A percentile compares a stretch with the other conserved stretches of the same genome.
Conservation (phyloP, 495 filamentous ascomycete genomes). For the Cercophora scortea region DNA sequence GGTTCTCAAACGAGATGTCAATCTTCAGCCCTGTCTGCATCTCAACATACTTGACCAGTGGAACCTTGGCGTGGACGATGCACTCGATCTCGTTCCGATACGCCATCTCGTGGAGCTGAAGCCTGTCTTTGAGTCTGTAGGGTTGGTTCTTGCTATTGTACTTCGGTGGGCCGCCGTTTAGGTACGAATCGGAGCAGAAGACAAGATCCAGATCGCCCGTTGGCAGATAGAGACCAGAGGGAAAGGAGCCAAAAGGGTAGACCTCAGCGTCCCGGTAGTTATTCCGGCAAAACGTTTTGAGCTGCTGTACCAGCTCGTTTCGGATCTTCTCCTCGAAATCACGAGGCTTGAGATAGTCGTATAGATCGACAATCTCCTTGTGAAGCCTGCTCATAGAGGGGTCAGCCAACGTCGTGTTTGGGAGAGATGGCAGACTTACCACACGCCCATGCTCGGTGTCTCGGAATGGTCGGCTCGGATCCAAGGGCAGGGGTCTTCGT, state of each 20-base stretch:
- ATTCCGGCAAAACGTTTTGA: conserved; percentile 45
- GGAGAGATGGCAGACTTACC: conserved; percentile 32
- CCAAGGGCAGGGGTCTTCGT: conserved; percentile 54
- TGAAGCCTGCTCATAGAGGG: conserved; percentile 49
- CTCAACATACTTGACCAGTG: conserved; percentile 87
- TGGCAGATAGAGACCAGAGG: conserved; percentile 82
- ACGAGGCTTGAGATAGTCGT: conserved; percentile 69
- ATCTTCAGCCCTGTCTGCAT: conserved; percentile 63
- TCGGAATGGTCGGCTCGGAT: conserved; percentile 39
- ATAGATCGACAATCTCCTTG: conserved; percentile 84
- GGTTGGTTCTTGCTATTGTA: conserved; percentile 33
- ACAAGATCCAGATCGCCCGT: conserved; percentile 92
- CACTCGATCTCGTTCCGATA: conserved; percentile 47
- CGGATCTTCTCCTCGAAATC: conserved; percentile 70
- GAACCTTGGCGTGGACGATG: conserved; percentile 73
- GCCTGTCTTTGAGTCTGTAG: conserved; percentile 37
- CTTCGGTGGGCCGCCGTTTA: conserved; percentile 22
- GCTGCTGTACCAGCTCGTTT: conserved; percentile 53
- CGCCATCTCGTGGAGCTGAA: conserved; percentile 44
- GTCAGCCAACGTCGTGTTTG: too few species aligned
- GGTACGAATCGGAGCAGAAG: conserved; percentile 60
- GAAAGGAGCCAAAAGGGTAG: conserved; percentile 80
- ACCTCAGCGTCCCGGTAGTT: conserved; percentile 51
- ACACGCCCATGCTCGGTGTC: conserved; percentile 34
- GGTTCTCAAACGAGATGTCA: conserved; percentile 92